Percentiles rank a stretch among this genome's conserved stretches.
phyloP scores from a whole-genome alignment of 495 filamentous ascomycete genomes.

The Podospora anserina region DNA sequence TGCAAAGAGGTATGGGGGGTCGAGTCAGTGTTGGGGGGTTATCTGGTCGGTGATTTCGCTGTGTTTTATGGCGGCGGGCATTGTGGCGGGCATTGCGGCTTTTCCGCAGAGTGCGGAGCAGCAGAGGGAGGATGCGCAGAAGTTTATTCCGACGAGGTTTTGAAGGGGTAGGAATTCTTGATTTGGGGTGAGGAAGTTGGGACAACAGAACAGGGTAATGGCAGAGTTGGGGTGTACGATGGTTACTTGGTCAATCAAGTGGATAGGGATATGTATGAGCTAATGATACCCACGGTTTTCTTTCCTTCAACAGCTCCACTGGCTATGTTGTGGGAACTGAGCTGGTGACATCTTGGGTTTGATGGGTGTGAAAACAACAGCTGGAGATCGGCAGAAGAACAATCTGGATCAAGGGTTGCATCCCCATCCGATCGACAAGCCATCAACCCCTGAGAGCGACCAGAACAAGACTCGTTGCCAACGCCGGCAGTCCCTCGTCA shows the following conservation, averaged over 20 bases:
- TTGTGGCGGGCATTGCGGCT: constrained; percentile 70
- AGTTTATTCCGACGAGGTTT: constrained; percentile 55
- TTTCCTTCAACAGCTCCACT: background rate
- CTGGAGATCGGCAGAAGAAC: no score
- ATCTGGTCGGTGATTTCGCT: constrained; percentile 72
- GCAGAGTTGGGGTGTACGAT: background rate
- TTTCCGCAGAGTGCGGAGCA: constrained; percentile 65
- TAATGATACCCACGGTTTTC: constrained; percentile 9
- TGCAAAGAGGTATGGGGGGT: constrained; percentile 71
- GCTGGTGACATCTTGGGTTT: background rate
- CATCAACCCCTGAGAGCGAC: constrained; percentile 15
- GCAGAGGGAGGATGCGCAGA: constrained; percentile 64
- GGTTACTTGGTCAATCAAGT: no score
- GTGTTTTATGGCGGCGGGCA: constrained; percentile 65
- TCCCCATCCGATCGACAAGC: no score
- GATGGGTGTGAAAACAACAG: background rate
- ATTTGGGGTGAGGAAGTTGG: background rate
- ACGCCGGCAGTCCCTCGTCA: constrained; percentile 19
- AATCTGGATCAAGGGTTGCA: no score
- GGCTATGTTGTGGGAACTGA: background rate
- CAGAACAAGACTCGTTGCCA: constrained; percentile 29
- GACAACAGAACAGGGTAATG: background rate
- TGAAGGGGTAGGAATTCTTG: no score
- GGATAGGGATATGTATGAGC: background rate
- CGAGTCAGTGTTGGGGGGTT: constrained; percentile 77